Percentiles rank a stretch among this genome's conserved stretches.
Evolutionary conservation across 2,329 filamentous ascomycete species (phyloP).

Genomic region (Neonectria neomacrospora): DNA sequence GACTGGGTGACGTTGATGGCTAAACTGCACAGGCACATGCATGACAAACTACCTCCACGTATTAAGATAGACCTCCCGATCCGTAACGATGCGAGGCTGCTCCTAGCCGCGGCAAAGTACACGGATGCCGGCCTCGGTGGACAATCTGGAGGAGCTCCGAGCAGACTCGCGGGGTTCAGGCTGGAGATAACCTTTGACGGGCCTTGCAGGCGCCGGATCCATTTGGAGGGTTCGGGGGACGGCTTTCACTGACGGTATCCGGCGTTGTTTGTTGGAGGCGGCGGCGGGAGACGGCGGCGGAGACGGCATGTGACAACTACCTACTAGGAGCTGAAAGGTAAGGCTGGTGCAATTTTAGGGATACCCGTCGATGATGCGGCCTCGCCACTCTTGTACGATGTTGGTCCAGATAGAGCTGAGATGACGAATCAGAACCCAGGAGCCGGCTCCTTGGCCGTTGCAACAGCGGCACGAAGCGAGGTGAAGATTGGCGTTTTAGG

Average conservation of each 20-base stretch:
- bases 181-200: constrained; percentile 30
- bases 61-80: constrained; percentile 26
- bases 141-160: constrained; percentile 32
- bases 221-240: constrained; percentile 32
- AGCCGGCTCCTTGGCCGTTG: not conserved
- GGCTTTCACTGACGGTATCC: constrained; percentile 36
- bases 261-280: constrained; percentile 30
- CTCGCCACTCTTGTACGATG: constrained; percentile 8
- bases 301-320: too few species aligned
- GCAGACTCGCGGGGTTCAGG: constrained; percentile 11
- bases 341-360: not conserved
- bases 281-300: constrained; percentile 34
- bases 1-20: not conserved
- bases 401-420: not conserved
- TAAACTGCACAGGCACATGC: constrained; percentile 25
- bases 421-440: not conserved
- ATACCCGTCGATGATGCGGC: not conserved
- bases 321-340: not conserved
- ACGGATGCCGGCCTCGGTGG: not conserved
- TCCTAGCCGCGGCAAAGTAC: constrained; percentile 28
- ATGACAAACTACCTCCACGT: constrained; percentile 36
- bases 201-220: constrained; percentile 30
- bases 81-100: constrained; percentile 31
- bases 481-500: not conserved
- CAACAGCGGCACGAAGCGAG: not conserved